These are phyloP conservation scores for Calamus simplicifolius DNA, from an alignment of 176 grass and related monocot species.

Conservation along the genomic window DNA sequence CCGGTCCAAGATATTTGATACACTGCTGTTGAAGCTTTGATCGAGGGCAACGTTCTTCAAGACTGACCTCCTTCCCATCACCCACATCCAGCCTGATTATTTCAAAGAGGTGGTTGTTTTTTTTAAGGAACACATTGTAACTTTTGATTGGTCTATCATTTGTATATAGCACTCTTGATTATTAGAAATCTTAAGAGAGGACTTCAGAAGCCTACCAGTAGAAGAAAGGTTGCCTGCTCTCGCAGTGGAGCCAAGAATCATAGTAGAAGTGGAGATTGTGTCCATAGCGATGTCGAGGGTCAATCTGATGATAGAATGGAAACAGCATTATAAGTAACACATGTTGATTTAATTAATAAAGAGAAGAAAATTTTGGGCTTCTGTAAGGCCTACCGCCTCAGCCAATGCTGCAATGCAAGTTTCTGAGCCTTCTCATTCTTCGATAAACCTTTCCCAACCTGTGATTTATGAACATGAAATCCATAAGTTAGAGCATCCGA, in stretches of 20 bases:
- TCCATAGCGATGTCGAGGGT: conserved; percentile 83
- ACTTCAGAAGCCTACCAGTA: conserved; percentile 44
- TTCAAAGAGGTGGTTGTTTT: too few species aligned
- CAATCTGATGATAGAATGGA: conserved; percentile 44
- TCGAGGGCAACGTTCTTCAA: conserved; percentile 41
- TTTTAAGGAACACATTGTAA: too few species aligned
- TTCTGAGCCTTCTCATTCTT: conserved; percentile 92
- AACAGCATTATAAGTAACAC: too few species aligned
- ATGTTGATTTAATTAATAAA: too few species aligned
- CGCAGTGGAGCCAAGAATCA: conserved; percentile 60
- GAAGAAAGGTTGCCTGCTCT: conserved; percentile 91
- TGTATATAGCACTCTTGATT: too few species aligned
- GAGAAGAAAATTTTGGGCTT: background rate
- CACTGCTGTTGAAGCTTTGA: conserved; percentile 59
- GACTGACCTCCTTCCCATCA: conserved; percentile 67
- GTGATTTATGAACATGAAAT: conserved; percentile 10
- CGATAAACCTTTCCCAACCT: conserved; percentile 87
- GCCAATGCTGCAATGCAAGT: conserved; percentile 92
- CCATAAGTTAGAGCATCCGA: too few species aligned
- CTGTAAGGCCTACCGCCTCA: conserved; percentile 57
- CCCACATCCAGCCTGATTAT: conserved; percentile 60
- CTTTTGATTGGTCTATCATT: too few species aligned
- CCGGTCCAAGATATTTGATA: conserved; percentile 71
- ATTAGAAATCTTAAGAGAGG: background rate
- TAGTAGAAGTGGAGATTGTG: conserved; percentile 97